Conservation (phyloP, 78 protist genomes). For the Dictyostelium capitatum region DNA sequence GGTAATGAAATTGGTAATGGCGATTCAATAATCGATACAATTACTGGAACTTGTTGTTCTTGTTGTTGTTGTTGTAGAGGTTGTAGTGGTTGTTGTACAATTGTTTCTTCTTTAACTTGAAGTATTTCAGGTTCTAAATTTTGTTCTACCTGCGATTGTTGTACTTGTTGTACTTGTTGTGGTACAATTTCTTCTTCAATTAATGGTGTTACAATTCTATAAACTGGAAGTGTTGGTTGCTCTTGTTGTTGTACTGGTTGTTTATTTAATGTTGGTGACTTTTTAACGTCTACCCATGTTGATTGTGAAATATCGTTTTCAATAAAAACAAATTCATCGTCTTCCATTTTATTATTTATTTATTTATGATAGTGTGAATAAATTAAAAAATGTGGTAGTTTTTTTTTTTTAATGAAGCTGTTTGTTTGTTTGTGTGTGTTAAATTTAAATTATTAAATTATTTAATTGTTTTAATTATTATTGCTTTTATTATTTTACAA, state of each 20-base stretch:
- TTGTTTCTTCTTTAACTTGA: background rate
- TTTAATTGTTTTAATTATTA: no score
- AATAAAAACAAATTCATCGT: constrained; percentile 41
- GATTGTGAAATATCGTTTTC: constrained; percentile 30
- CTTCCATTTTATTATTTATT: constrained; percentile 1
- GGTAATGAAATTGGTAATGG: background rate
- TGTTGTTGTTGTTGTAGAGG: background rate
- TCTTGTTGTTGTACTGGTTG: background rate
- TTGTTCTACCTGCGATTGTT: background rate
- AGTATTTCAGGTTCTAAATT: background rate
- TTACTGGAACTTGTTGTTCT: constrained; percentile 9
- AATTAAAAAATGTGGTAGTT: background rate
- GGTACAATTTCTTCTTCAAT: background rate
- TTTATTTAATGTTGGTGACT: background rate
- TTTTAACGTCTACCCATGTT: constrained; percentile 19
- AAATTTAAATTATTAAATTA: no score
- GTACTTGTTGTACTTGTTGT: background rate
- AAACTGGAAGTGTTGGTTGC: background rate
- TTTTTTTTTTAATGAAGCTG: no score
- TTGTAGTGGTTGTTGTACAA: background rate
- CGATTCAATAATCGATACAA: background rate
- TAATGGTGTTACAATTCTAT: background rate
- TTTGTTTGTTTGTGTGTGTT: background rate
- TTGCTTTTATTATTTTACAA: no score
- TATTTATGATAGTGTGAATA: background rate